Evolutionary conservation across 164 flowering plant species (phyloP), one percentile per base, ranked within the genome.

Genomic region (Aristolochia contorta): DNA sequence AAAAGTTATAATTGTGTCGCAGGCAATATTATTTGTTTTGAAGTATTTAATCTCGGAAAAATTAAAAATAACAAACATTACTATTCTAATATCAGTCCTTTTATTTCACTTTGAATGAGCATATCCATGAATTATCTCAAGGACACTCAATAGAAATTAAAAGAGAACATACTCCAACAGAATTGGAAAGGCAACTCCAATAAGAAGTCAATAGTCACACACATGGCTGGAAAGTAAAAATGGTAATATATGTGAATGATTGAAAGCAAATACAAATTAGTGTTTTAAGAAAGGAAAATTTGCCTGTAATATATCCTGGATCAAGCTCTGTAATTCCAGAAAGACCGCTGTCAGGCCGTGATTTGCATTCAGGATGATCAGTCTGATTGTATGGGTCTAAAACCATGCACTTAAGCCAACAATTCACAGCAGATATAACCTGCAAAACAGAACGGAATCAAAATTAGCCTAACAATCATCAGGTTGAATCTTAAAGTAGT

Each of bases 271-370:
- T 37, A 37, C 43, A 37, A 37, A 37, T 37, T 37, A 37, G 43
- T 37, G 43, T 37, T 37, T 37, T 37, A 10, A n/a, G 43, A 3
- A 3, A 37, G 43, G 43, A 16, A 47, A 4, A 24, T 24, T 32
- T 73, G 81, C 98, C 98, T 63, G 98, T 93, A 62, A 93, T 93
- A 59, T 93, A 93, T 48, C 98, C 98, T 0, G 98, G 98, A 74
- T 90, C 97, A 66, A 93, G 82, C 76, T 93, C 98, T 19, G 98
- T 93, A 48, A 93, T 93, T 7, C 94, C 98, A 62, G 98, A 90
- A 76, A 93, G 97, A 71, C 97, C 98, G 67, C 94, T 78, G 71
- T 93, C 98, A 58, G 98, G 96, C 43, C 98, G 85, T 27, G 98
- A 86, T 75, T 80, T 93, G 78, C 98, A 93, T 67, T 90, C 92